Evolutionary conservation across 352 stramenopile species (phyloP).

Genomic region (Chrysophaeum taylorii): DNA sequence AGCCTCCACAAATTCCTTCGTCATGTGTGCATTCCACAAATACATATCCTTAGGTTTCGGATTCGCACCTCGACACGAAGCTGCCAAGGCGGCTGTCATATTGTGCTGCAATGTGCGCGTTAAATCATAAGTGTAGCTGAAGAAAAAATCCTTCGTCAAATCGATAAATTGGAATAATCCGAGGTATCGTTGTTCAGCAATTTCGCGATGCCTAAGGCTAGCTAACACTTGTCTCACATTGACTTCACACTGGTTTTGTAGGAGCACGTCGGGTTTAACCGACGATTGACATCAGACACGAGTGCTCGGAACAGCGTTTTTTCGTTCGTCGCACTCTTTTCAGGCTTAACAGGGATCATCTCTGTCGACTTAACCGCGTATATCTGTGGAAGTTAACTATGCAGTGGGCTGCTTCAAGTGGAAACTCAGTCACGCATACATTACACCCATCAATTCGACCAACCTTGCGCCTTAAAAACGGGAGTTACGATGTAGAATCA

Average conservation of each 20-base stretch:
- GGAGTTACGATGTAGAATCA: too few species aligned
- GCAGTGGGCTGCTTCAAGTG: neutral
- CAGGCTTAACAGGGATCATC: slow-evolving; percentile 37
- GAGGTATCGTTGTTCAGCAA: slow-evolving; percentile 75
- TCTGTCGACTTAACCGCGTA: slow-evolving; percentile 91
- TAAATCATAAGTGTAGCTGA: slow-evolving; percentile 96
- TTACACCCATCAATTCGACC: slow-evolving; percentile 83
- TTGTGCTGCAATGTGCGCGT: slow-evolving; percentile 94
- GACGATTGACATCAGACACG: slow-evolving; percentile 51
- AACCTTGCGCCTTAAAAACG: slow-evolving; percentile 88
- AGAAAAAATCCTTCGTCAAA: slow-evolving; percentile 98
- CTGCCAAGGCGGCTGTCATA: slow-evolving; percentile 53
- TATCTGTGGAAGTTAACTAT: slow-evolving; percentile 32
- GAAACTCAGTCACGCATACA: neutral
- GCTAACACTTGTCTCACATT: too few species aligned
- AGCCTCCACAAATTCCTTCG: slow-evolving; percentile 69
- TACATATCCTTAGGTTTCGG: slow-evolving; percentile 79
- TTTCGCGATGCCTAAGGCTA: slow-evolving; percentile 55
- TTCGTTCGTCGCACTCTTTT: slow-evolving; percentile 35
- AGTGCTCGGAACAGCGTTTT: slow-evolving; percentile 48
- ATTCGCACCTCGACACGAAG: slow-evolving; percentile 24
- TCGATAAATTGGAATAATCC: slow-evolving; percentile 96
- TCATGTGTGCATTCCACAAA: slow-evolving; percentile 92
- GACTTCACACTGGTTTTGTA: too few species aligned
- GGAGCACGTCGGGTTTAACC: slow-evolving; percentile 36